Evolutionary conservation across 495 filamentous ascomycete genomes (phyloP).

Genomic region (Cercophora samala): DNA sequence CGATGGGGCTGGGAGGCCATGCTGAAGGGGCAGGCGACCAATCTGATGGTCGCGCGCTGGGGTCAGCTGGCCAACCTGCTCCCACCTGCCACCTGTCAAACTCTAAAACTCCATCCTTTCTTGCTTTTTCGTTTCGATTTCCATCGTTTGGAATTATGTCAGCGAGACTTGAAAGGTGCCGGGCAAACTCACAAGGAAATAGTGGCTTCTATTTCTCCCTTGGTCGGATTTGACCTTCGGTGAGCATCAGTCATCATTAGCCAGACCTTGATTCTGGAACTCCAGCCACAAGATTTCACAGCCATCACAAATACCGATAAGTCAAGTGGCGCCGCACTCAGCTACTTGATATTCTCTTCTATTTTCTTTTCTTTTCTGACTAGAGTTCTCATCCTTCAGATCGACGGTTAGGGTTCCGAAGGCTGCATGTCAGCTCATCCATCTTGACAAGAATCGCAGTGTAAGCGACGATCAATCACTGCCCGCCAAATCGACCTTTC

Average conservation of each 20-base stretch:
- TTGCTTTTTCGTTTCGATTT: neutral
- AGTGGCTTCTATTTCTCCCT: neutral
- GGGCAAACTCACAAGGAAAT: neutral
- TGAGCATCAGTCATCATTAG: neutral
- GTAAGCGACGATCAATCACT: neutral
- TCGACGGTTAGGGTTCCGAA: neutral
- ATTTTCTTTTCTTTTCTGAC: neutral
- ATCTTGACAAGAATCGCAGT: neutral
- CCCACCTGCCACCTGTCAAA: neutral
- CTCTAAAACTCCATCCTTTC: neutral
- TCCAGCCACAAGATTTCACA: no score
- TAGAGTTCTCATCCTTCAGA: neutral
- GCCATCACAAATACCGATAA: no score
- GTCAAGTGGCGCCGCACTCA: no score
- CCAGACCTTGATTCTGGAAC: no score
- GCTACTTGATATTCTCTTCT: neutral
- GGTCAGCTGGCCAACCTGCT: neutral
- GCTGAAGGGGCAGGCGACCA: slow-evolving; percentile 1
- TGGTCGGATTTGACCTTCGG: neutral
- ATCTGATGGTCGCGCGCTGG: neutral
- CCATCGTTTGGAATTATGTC: neutral
- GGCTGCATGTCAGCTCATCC: neutral
- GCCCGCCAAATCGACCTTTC: neutral
- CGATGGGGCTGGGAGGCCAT: neutral
- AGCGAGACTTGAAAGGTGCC: neutral